Percentiles rank a stretch among this genome's conserved stretches.
phyloP scores from a whole-genome alignment of 257 asterid species.

The Nicotiana benthamiana region DNA sequence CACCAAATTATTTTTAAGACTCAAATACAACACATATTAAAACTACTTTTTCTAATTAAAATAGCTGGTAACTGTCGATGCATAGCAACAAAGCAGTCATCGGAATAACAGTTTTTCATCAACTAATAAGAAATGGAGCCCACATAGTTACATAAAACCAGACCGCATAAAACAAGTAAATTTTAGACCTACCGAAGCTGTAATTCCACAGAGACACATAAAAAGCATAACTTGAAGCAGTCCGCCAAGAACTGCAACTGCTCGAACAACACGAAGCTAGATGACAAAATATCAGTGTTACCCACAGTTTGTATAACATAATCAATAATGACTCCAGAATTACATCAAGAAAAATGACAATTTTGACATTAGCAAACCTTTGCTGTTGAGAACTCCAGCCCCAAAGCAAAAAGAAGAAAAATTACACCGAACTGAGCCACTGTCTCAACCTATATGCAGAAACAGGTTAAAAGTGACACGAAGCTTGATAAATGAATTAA shows the following conservation, averaged over 20 bases:
- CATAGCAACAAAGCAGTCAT: background rate
- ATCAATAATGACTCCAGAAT: background rate
- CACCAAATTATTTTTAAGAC: background rate
- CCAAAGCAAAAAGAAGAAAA: constrained; percentile 97
- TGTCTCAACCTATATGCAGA: constrained; percentile 78
- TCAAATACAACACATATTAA: background rate
- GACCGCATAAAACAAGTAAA: background rate
- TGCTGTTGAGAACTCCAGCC: constrained; percentile 84
- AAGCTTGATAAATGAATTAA: background rate
- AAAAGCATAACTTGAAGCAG: constrained; percentile 82
- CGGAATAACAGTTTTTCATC: background rate
- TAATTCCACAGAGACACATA: constrained; percentile 91
- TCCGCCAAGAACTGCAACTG: constrained; percentile 98
- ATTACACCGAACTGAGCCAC: constrained; percentile 99
- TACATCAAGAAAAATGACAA: background rate
- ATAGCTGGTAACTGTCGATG: background rate
- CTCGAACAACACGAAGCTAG: constrained; percentile 96
- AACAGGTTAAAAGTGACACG: constrained; percentile 12
- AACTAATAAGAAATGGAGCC: background rate
- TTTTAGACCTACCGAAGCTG: constrained; percentile 61
- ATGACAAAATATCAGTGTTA: background rate
- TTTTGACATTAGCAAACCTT: constrained; percentile 46
- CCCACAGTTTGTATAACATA: background rate
- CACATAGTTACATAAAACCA: background rate
- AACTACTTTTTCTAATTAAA: background rate